Evolutionary conservation across 2,329 filamentous ascomycete genomes (phyloP).

Genomic region (Penicillium nordicum): DNA sequence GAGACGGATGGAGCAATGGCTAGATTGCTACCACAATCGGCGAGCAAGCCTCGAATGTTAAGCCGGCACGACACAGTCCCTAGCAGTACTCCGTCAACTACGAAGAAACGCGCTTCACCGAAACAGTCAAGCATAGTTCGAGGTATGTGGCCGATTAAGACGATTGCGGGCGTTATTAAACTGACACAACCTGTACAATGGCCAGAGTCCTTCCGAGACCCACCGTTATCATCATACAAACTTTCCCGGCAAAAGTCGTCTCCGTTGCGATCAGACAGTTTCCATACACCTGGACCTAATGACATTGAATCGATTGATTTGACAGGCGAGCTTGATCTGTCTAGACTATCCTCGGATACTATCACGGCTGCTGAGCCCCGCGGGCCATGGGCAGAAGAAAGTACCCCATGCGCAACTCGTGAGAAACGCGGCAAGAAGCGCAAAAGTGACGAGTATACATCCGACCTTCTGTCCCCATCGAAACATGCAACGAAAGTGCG

Average conservation of each 20-base stretch:
- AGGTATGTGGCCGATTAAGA: conserved; percentile 23
- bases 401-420: conserved; percentile 35
- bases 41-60: conserved; percentile 41
- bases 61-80: conserved; percentile 27
- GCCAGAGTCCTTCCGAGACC: conserved; percentile 18
- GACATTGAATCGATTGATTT: conserved; percentile 47
- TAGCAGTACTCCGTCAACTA: conserved; percentile 19
- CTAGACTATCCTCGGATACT: conserved; percentile 38
- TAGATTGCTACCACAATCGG: conserved; percentile 42
- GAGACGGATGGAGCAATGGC: conserved; percentile 40
- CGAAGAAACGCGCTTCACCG: conserved; percentile 15
- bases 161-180: too few relatives aligned
- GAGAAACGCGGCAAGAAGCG: conserved; percentile 46
- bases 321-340: conserved; percentile 37
- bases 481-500: conserved; percentile 26
- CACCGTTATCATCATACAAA: conserved; percentile 19
- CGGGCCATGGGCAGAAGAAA: conserved; percentile 45
- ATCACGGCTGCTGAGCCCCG: conserved; percentile 42
- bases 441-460: conserved; percentile 48
- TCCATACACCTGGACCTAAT: conserved; percentile 24
- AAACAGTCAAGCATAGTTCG: conserved; percentile 15
- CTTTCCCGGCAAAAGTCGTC: conserved; percentile 17
- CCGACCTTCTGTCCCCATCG: conserved; percentile 36
- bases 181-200: neutral
- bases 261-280: conserved; percentile 18